A percentile compares a stretch with the other conserved stretches of the same genome.
Conservation (phyloP, 345 rosid genomes). For the Euphorbia peplus region DNA sequence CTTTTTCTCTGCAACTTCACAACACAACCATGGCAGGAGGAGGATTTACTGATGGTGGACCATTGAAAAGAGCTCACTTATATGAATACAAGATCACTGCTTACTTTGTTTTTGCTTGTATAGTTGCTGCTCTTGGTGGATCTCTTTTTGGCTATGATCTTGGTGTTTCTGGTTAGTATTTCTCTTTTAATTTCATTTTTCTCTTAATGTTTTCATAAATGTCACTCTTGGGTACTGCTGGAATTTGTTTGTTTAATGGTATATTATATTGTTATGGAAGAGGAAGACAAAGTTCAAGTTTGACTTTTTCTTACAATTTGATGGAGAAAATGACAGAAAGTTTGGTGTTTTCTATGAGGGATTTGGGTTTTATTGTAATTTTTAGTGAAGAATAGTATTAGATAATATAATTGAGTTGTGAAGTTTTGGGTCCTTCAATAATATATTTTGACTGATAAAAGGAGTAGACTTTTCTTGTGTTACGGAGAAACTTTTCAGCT, state of each 20-base stretch:
- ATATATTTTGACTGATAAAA: too few relatives aligned
- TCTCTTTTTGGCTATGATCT: constrained; percentile 33
- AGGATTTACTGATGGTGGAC: constrained; percentile 37
- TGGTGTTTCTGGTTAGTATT: constrained; percentile 24
- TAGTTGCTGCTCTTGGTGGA: constrained; percentile 32
- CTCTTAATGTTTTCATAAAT: not conserved
- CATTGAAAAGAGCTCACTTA: constrained; percentile 59
- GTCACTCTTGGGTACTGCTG: too few relatives aligned
- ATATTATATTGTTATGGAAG: not conserved
- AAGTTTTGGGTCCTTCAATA: not conserved
- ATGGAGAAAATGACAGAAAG: not conserved
- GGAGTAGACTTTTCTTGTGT: not conserved
- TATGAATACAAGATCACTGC: constrained; percentile 59
- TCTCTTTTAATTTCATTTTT: not conserved
- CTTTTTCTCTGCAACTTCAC: not conserved
- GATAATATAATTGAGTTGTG: not conserved
- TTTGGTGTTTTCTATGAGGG: not conserved
- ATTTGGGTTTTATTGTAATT: not conserved
- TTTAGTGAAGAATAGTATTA: not conserved
- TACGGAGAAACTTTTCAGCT: not conserved
- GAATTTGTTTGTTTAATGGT: not conserved
- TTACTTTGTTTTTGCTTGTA: constrained; percentile 50
- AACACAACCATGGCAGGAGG: constrained; percentile 61
- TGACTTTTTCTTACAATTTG: not conserved
- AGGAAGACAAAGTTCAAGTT: not conserved